Percentiles rank a stretch among this genome's conserved stretches.
phyloP scores from a whole-genome alignment of 23 red algal species.

The Rhodosorus marinus region DNA sequence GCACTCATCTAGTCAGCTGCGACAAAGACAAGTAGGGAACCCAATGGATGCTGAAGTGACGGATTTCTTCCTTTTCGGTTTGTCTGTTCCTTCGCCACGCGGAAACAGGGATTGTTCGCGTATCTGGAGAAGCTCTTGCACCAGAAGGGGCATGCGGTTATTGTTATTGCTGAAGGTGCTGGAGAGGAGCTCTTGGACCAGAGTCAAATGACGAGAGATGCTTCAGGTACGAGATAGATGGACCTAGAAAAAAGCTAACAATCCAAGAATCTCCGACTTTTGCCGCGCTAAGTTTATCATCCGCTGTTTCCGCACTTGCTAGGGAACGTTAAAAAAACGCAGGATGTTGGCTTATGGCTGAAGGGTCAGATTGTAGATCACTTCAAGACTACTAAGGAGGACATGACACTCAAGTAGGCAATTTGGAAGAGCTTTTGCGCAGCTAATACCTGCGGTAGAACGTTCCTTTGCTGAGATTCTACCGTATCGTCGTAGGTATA shows the following conservation, averaged over 20 bases:
- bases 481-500: constrained; percentile 25
- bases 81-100: too few relatives aligned
- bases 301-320: too few relatives aligned
- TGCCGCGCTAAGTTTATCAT: constrained; percentile 3
- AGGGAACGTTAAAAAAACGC: constrained; percentile 85
- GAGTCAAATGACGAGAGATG: neutral
- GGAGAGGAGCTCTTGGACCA: constrained; percentile 39
- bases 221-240: constrained; percentile 48
- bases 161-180: constrained; percentile 90
- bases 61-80: too few relatives aligned
- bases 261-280: constrained; percentile 20
- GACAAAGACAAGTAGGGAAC: too few relatives aligned
- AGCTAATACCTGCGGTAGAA: too few relatives aligned
- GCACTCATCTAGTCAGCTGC: too few relatives aligned
- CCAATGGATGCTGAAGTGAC: too few relatives aligned
- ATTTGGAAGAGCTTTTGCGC: too few relatives aligned
- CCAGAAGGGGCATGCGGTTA: constrained; percentile 56
- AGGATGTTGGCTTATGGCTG: constrained; percentile 76
- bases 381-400: constrained; percentile 17
- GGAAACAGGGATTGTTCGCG: constrained; percentile 56
- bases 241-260: constrained; percentile 64
- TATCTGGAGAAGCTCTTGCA: constrained; percentile 51
- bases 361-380: constrained; percentile 30
- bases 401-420: constrained; percentile 93
- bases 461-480: constrained; percentile 59